A percentile compares a stretch with the other conserved stretches of the same genome.
phyloP scores from a whole-genome alignment of 2,329 filamentous ascomycete species.

The Fusarium armeniacum region DNA sequence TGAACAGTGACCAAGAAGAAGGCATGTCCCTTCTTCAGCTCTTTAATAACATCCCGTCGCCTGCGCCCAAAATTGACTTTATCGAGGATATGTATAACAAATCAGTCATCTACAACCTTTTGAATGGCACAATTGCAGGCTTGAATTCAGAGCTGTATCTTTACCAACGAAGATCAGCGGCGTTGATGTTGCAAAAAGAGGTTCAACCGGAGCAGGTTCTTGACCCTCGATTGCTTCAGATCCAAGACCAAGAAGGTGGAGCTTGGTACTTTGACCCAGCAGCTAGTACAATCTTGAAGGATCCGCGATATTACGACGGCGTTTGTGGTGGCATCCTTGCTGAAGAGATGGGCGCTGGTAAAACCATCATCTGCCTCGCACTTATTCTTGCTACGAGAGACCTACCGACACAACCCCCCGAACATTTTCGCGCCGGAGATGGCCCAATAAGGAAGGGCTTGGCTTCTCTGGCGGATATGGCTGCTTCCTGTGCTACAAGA shows the following conservation, averaged over 20 bases:
- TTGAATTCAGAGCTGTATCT: constrained; percentile 77
- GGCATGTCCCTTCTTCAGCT: constrained; percentile 73
- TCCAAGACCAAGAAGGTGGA: constrained; percentile 71
- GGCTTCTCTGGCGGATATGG: constrained; percentile 80
- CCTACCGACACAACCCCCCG: constrained; percentile 75
- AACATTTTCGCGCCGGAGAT: constrained; percentile 65
- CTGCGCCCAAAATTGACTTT: constrained; percentile 66
- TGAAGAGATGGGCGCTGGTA: constrained; percentile 86
- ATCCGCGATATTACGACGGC: constrained; percentile 80
- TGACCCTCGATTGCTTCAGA: constrained; percentile 78
- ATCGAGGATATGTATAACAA: constrained; percentile 66
- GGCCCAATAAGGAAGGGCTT: constrained; percentile 61
- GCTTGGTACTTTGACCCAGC: constrained; percentile 79
- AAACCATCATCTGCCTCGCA: constrained; percentile 87
- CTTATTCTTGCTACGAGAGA: constrained; percentile 81
- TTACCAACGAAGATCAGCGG: constrained; percentile 85
- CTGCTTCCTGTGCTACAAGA: constrained; percentile 76
- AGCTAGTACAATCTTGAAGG: constrained; percentile 70
- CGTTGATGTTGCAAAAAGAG: constrained; percentile 88
- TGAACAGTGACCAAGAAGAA: constrained; percentile 54
- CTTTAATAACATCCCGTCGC: constrained; percentile 81
- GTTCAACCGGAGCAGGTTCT: constrained; percentile 71
- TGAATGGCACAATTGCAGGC: constrained; percentile 67
- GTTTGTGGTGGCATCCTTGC: constrained; percentile 82
- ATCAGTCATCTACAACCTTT: constrained; percentile 68